Evolutionary conservation across 2,329 filamentous ascomycete genomes (phyloP), one percentile per base, ranked within the genome.

Genomic region (Sporothrix mexicana): DNA sequence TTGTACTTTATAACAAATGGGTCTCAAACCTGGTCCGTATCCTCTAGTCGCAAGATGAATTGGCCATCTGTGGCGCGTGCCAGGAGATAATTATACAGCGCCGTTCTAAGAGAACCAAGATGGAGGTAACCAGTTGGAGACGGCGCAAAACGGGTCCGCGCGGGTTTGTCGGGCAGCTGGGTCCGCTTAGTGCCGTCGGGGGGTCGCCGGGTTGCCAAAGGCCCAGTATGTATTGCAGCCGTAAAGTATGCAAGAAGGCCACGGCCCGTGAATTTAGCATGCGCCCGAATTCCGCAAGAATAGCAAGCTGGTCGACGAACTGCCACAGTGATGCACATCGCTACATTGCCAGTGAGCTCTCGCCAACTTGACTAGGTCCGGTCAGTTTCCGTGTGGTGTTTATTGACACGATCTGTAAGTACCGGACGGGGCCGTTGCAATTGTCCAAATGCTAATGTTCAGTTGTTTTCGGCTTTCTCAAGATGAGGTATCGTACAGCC

Each of bases 91-190:
- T 97, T 98, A 84, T 94, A 98, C n/a, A 99, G 83, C 0, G 97
- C 97, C 0, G 96, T 99, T 73, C 96, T 88, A 49, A 99, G 82
- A 0, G 95, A 97, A 3, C 96, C 96, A 13, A 99, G 85, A 82
- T 99, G 96, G 30, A 99, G 86, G 78, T 95, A 95, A 1, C 96
- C 96, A 0, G 96, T 99, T 0, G 96, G 96, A 1, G 96, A 98
- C 0, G 96, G 96, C 0, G 97, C 96, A 81, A 99, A 99, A 64
- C 96, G 91, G 20, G 96, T 93, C 80, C 93, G 86, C 73, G 89
- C 89, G 62, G 92, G 92, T 7, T 79, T 81, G 41, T 84, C 82
- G 41, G 89, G 87, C 13, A 76, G 64, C 17, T 30, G 53, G 0
- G 62, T 45, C 7, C 71, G 71, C 3, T 17, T 20, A 17, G 23